Conservation (phyloP, 306 rosid species). For the Cucurbita argyrosperma region DNA sequence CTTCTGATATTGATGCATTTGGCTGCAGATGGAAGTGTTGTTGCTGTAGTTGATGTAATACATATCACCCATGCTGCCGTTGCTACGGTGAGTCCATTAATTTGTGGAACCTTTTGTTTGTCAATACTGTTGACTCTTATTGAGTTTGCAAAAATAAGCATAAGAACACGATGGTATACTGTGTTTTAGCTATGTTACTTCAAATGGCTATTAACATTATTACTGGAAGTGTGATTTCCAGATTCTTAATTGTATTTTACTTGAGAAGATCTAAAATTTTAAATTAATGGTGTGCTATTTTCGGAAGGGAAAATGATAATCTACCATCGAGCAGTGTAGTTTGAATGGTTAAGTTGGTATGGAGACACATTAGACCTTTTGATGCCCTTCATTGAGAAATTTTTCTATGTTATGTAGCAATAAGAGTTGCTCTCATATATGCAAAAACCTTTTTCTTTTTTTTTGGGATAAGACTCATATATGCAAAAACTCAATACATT, state of each 20-base stretch:
- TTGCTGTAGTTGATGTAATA: constrained; percentile 70
- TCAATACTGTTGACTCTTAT: background rate
- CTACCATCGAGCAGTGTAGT: background rate
- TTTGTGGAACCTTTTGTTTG: background rate
- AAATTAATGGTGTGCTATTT: background rate
- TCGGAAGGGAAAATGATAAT: background rate
- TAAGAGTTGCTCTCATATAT: background rate
- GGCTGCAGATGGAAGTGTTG: constrained; percentile 59
- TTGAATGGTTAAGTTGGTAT: background rate
- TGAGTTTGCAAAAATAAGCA: background rate
- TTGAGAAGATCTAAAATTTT: background rate
- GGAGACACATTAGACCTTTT: background rate
- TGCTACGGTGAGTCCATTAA: constrained; percentile 54
- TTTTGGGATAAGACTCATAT: too few species aligned
- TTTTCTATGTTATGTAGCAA: background rate
- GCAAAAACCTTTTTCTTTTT: too few species aligned
- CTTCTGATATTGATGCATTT: too few species aligned
- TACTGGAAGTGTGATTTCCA: background rate
- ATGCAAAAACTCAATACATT: too few species aligned
- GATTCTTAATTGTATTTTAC: background rate
- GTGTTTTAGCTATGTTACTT: background rate
- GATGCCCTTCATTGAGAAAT: background rate
- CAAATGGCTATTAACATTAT: background rate
- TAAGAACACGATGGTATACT: too few species aligned
- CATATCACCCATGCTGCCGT: constrained; percentile 89